Evolutionary conservation across 129 eudicot genomes (phyloP), one percentile per base, ranked within the genome.

Genomic region (Flaveria brownii): DNA sequence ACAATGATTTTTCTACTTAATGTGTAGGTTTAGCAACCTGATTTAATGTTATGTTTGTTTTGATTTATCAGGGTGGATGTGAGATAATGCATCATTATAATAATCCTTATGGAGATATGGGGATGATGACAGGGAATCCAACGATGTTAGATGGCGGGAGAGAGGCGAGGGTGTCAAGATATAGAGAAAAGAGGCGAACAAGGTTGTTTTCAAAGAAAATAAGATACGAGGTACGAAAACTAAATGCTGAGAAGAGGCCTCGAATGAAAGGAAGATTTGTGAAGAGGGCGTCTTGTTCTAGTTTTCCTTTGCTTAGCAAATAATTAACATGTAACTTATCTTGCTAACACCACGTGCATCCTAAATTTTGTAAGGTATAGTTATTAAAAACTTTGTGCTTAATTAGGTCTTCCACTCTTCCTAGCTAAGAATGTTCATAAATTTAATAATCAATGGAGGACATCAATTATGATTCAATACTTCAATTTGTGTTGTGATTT

Each of bases 201-300:
- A 87, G 97, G 63, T 59, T 91, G 86, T 91, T 91, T 80, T 88
- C 95, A 26, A 91, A 91, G 90, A 91, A 88, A 87, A 91, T 91
- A 66, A 83, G 97, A 80, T 91, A 91, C 63, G 92, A 88, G 84
- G 97, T 91, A 43, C 82, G 97, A 6, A 91, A 91, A 70, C 51
- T 91, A 79, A 88, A 91, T 73, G 97, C 97, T 8, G 97, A 91
- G 80, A 91, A 87, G 82, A 88, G 97, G 86, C 95, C 97, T 3
- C 72, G 97, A 62, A 88, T 91, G 88, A 91, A 91, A 85, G 97
- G 97, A 54, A 86, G 97, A 75, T 91, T 91, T 76, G 97, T 91
- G 12, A 91, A 91, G 83, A 78, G 95, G 63, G 33, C 85, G 18
- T 62, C 79, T 22, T 67, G 75, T 77, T 25, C 56, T 16, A 71